Conservation (phyloP, 345 rosid genomes). For the Citrus glauca region DNA sequence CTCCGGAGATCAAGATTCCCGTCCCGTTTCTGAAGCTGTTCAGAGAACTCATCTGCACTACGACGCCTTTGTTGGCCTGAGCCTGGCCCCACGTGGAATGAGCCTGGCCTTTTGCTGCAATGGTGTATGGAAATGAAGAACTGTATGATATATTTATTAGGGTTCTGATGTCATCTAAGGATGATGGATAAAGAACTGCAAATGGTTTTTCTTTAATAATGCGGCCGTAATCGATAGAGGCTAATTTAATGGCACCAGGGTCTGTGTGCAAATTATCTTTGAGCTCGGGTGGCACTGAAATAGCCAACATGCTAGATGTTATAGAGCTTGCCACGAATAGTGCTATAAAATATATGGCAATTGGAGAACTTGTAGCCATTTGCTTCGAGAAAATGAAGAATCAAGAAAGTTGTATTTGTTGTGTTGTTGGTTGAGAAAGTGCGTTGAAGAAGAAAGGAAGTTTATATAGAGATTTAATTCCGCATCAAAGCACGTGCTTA, state of each 20-base stretch:
- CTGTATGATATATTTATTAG: slow-evolving; percentile 27
- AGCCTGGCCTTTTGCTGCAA: slow-evolving; percentile 42
- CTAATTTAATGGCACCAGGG: slow-evolving; percentile 22
- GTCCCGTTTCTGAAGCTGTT: neutral
- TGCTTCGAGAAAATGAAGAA: neutral
- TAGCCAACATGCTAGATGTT: neutral
- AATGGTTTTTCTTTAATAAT: slow-evolving; percentile 27
- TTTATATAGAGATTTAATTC: neutral
- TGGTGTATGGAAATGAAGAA: slow-evolving; percentile 13
- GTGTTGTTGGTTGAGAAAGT: neutral
- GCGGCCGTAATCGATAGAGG: slow-evolving; percentile 38
- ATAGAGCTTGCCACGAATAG: neutral
- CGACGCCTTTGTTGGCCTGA: slow-evolving; percentile 36
- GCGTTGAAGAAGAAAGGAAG: neutral
- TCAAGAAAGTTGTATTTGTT: neutral
- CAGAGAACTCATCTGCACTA: slow-evolving; percentile 37
- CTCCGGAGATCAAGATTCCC: neutral
- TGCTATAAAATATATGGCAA: neutral
- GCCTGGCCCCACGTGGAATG: slow-evolving; percentile 49
- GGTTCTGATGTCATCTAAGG: slow-evolving; percentile 25
- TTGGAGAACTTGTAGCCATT: neutral
- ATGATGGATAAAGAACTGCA: slow-evolving; percentile 36
- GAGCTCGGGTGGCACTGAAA: neutral
- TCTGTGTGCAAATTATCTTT: slow-evolving; percentile 17
- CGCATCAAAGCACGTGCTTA: neutral